These are phyloP conservation scores for Climacium dendroides DNA, from an alignment of 225 moss, liverwort and hornwort genomes.

Conservation along the genomic window DNA sequence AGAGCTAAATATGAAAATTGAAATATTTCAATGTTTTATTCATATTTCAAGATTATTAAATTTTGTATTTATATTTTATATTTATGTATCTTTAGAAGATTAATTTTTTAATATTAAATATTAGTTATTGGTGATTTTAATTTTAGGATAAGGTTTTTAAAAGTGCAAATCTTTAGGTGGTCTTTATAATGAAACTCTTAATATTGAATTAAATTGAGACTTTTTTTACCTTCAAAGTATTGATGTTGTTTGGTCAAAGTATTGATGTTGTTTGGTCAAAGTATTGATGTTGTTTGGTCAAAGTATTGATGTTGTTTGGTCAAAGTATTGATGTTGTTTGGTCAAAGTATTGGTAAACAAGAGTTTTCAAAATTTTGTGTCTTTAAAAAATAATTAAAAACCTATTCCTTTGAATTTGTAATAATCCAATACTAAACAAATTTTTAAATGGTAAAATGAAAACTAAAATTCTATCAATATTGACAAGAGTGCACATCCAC, in stretches of 20 bases:
- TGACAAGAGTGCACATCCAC: not conserved
- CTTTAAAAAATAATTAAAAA: accelerated
- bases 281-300: no score
- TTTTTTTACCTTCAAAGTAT: not conserved
- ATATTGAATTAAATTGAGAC: not conserved
- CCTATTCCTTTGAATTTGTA: not conserved
- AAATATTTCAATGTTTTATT: not conserved
- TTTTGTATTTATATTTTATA: not conserved
- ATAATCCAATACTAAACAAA: accelerated
- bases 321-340: no score
- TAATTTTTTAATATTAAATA: not conserved
- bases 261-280: no score
- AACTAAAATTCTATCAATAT: not conserved
- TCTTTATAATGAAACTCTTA: not conserved
- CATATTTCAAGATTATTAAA: not conserved
- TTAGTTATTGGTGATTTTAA: not conserved
- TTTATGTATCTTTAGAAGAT: not conserved
- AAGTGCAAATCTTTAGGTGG: not conserved
- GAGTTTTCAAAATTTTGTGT: not conserved
- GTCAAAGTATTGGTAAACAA: not conserved
- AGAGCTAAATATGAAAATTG: not conserved
- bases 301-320: no score
- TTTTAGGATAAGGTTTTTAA: not conserved
- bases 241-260: not conserved
- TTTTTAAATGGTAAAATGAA: not conserved